These are phyloP conservation scores for Turritis glabra DNA, from an alignment of 345 rosid species.

Conservation along the genomic window DNA sequence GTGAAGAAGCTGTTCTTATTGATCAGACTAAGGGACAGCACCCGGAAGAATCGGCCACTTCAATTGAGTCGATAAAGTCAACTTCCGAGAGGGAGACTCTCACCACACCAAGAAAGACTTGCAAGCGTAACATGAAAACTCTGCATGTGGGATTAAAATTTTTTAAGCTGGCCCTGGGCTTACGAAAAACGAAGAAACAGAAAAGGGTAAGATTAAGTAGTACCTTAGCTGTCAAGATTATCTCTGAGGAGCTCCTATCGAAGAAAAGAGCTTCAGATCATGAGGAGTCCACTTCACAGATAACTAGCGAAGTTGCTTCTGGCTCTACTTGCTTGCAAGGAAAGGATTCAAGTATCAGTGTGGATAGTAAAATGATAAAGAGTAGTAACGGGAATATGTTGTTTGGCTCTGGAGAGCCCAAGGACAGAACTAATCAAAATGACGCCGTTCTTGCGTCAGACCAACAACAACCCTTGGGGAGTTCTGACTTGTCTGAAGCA, in stretches of 20 bases:
- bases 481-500: slow-evolving; percentile 25
- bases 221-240: slow-evolving; percentile 22
- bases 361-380: slow-evolving; percentile 18
- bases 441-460: slow-evolving; percentile 49
- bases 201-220: slow-evolving; percentile 45
- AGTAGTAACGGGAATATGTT: slow-evolving; percentile 31
- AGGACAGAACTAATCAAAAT: slow-evolving; percentile 46
- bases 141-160: slow-evolving; percentile 48
- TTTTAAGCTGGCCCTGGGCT: slow-evolving; percentile 47
- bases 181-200: slow-evolving; percentile 53
- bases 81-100: slow-evolving; percentile 31
- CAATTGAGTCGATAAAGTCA: slow-evolving; percentile 20
- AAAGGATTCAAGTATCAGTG: slow-evolving; percentile 31
- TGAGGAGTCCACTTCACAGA: slow-evolving; percentile 61
- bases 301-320: slow-evolving; percentile 13
- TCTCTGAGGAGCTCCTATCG: slow-evolving; percentile 41
- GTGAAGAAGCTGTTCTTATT: slow-evolving; percentile 35
- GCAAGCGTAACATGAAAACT: slow-evolving; percentile 38
- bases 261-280: slow-evolving; percentile 39
- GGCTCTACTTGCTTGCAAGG: slow-evolving; percentile 30
- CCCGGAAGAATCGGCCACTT: slow-evolving; percentile 11
- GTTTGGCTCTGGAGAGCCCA: slow-evolving; percentile 40
- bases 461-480: slow-evolving; percentile 20
- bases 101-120: slow-evolving; percentile 46
- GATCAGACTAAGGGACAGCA: slow-evolving; percentile 30